Percentiles rank a stretch among this genome's conserved stretches.
phyloP scores from a whole-genome alignment of 2,329 filamentous ascomycete species.

The Pestalotiopsis sp. region DNA sequence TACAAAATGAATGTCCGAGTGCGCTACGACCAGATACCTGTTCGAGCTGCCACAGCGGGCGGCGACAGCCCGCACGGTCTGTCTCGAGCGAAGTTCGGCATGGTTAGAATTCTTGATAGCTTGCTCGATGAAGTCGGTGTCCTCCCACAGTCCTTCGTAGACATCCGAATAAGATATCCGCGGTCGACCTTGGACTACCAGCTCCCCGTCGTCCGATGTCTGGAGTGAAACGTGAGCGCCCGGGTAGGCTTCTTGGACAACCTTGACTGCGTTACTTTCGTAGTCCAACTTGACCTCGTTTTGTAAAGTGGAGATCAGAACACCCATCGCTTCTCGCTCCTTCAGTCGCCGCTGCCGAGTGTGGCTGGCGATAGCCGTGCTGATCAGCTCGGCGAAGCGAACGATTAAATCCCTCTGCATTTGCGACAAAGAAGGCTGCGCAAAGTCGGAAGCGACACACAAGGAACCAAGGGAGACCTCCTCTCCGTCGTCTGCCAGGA shows the following conservation, averaged over 20 bases:
- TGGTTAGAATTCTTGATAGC: conserved; percentile 7
- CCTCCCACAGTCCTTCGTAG: conserved; percentile 11
- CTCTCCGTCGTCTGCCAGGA: conserved; percentile 8
- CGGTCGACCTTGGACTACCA: conserved; percentile 1
- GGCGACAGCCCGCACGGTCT: conserved; percentile 8
- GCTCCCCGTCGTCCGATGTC: background rate
- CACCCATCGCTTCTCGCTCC: conserved; percentile 8
- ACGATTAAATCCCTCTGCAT: conserved; percentile 6
- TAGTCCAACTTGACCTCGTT: background rate
- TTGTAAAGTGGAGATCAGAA: background rate
- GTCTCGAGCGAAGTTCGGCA: background rate
- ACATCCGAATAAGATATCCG: conserved; percentile 1
- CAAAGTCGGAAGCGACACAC: conserved; percentile 11
- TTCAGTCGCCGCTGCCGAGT: conserved; percentile 5
- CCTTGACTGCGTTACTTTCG: background rate
- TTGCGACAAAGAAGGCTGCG: background rate
- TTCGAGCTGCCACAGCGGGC: conserved; percentile 7
- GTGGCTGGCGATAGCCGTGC: conserved; percentile 5
- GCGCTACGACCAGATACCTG: conserved; percentile 19
- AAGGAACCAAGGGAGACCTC: conserved; percentile 8
- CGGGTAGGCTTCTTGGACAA: conserved; percentile 1
- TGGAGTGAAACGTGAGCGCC: conserved; percentile 1
- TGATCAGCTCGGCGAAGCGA: conserved; percentile 9
- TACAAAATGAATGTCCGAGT: conserved; percentile 40
- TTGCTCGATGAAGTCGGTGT: conserved; percentile 6